Evolutionary conservation across 164 flowering plant species (phyloP).

Genomic region (Amborella trichopoda): DNA sequence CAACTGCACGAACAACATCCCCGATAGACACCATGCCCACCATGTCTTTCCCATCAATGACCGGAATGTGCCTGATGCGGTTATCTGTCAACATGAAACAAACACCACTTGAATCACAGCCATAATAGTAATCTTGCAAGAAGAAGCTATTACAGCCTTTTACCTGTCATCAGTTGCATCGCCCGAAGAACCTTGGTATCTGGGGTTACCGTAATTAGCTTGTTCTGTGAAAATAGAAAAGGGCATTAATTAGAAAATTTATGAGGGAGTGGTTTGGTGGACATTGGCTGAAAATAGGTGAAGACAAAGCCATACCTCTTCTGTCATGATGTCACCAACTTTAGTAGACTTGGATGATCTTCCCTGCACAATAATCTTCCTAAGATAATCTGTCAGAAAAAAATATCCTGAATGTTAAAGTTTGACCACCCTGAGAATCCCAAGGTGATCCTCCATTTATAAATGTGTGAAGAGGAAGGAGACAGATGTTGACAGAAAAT

Average conservation of each 20-base stretch:
- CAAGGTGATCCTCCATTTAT: no score
- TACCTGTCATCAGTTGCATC: constrained; percentile 99
- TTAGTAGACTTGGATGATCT: constrained; percentile 96
- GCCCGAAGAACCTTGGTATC: constrained; percentile 88
- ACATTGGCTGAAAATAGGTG: not conserved
- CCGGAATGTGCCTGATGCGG: constrained; percentile 97
- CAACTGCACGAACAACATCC: constrained; percentile 98
- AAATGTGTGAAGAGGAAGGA: no score
- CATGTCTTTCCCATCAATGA: constrained; percentile 57
- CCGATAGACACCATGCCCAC: constrained; percentile 97
- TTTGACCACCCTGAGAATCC: no score
- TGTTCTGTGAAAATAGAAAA: constrained; percentile 45
- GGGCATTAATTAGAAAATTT: not conserved
- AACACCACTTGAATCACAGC: not conserved
- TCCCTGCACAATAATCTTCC: constrained; percentile 98
- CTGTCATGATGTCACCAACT: constrained; percentile 99
- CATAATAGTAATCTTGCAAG: no score
- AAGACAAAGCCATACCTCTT: constrained; percentile 49
- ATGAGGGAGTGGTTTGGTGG: not conserved
- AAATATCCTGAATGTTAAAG: no score
- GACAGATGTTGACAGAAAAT: no score
- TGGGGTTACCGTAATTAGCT: constrained; percentile 92
- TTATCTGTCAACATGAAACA: constrained; percentile 44
- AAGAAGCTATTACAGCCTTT: not conserved
- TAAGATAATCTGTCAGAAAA: constrained; percentile 64